Base-by-base conservation (phyloP, 2,329 filamentous ascomycete genomes). In the Fusarium sp. region DNA sequence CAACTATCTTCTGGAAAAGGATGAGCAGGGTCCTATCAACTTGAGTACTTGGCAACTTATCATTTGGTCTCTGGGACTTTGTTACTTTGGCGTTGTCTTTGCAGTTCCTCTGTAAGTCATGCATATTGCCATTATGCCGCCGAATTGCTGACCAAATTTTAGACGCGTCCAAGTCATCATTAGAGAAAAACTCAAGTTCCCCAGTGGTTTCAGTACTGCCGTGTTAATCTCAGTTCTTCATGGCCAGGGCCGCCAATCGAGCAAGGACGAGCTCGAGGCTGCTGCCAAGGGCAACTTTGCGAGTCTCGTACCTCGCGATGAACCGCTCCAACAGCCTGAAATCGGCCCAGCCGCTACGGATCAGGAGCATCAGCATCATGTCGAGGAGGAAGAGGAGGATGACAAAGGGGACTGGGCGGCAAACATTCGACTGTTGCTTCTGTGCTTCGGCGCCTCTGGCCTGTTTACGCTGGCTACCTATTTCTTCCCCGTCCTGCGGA, bases 71-170 rank as follows among this genome's bases (percentile, higher is more conserved):
- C 79, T 99, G 58, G 96, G 96, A 0, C 87, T 99, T 14, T 97
- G 94, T 77, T 95, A 98, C 76, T 99, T 99, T 77, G 96, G 96
- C 0, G 96, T 98, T 1, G 90, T 98, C 1, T 98, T 99, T 81
- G 96, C 94, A 0, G 95, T 99, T 13, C 96, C 96, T 1, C 77
- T 98, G 84, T 77, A 80, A 82, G 57, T 29, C 31, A 13, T 36
- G 16, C 6, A 10, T 4, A 11, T 27, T 36, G 18, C 16, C 27
- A n/a, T 13, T 1, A n/a, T 51, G 20, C n/a, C 14, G n/a, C 25
- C 23, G 34, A 16, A 16, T 57, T 65, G 18, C 38, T 69, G 40
- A 68, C 40, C 18, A 20, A 20, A 9, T 54, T 14, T 29, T 25
- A 87, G 85, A 59, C 87, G 96, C 50, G 91, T 89, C 61, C 93